Conservation (phyloP, 495 filamentous ascomycete species). For the Neurospora pannonica region DNA sequence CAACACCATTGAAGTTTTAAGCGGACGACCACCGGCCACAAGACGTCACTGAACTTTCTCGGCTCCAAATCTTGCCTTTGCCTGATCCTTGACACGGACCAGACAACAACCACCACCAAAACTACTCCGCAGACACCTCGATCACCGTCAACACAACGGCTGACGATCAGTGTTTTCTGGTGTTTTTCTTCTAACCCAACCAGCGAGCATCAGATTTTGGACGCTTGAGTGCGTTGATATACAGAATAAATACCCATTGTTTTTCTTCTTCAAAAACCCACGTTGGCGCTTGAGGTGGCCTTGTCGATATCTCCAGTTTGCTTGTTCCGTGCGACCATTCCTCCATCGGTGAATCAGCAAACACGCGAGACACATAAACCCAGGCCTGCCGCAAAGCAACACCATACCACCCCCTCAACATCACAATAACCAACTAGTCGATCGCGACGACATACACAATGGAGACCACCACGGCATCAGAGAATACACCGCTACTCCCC, state of each 20-base stretch:
- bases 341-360: neutral
- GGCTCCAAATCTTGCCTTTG: neutral
- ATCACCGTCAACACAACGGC: neutral
- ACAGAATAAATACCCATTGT: neutral
- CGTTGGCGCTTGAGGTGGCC: neutral
- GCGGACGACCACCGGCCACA: neutral
- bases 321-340: neutral
- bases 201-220: neutral
- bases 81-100: neutral
- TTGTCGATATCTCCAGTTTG: neutral
- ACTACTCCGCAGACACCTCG: neutral
- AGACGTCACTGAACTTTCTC: neutral
- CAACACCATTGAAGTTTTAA: neutral
- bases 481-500: slow-evolving; percentile 30
- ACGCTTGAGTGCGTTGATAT: neutral
- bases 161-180: neutral
- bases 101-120: neutral
- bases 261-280: neutral
- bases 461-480: slow-evolving; percentile 10
- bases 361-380: neutral
- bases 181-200: neutral
- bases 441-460: slow-evolving; percentile 6
- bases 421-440: neutral
- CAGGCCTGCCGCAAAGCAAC: neutral
- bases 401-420: neutral